These are phyloP conservation scores for Astrothelium macrocarpum DNA, from an alignment of 495 filamentous ascomycete genomes.

Conservation along the genomic window DNA sequence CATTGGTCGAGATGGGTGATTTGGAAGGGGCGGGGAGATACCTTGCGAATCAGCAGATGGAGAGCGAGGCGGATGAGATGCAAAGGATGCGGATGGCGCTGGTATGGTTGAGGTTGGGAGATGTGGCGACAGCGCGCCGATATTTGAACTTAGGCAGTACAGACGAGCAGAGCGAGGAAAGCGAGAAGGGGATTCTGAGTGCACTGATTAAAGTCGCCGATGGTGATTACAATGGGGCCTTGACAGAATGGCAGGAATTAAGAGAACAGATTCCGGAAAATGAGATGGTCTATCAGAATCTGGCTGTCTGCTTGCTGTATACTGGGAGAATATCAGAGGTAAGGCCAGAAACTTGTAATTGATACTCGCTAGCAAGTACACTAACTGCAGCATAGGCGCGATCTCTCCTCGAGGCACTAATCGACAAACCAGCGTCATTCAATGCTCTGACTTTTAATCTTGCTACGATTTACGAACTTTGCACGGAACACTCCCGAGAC, in stretches of 20 bases:
- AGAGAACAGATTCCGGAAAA: slow-evolving; percentile 31
- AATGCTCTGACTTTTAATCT: slow-evolving; percentile 79
- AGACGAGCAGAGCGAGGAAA: slow-evolving; percentile 19
- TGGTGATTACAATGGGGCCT: slow-evolving; percentile 56
- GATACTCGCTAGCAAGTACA: slow-evolving; percentile 15
- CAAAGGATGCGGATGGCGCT: slow-evolving; percentile 47
- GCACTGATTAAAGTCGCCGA: slow-evolving; percentile 73
- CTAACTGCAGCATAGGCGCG: slow-evolving; percentile 22
- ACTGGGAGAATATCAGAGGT: slow-evolving; percentile 67
- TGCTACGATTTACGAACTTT: slow-evolving; percentile 83
- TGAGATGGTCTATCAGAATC: slow-evolving; percentile 64
- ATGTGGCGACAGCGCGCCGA: slow-evolving; percentile 55
- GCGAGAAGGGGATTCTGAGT: slow-evolving; percentile 16
- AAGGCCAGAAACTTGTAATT: slow-evolving; percentile 3
- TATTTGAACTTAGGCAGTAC: slow-evolving; percentile 33
- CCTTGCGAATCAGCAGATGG: slow-evolving; percentile 39
- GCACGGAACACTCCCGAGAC: slow-evolving; percentile 59
- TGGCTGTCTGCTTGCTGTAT: slow-evolving; percentile 76
- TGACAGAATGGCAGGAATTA: slow-evolving; percentile 52
- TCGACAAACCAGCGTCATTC: slow-evolving; percentile 53
- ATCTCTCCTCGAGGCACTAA: slow-evolving; percentile 50
- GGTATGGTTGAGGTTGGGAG: slow-evolving; percentile 64
- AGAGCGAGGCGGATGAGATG: slow-evolving; percentile 26
- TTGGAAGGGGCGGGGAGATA: slow-evolving; percentile 63
- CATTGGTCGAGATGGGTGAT: slow-evolving; percentile 86